Evolutionary conservation across 768 basidiomycete genomes (phyloP).

Genomic region (Tulasnella sp.): DNA sequence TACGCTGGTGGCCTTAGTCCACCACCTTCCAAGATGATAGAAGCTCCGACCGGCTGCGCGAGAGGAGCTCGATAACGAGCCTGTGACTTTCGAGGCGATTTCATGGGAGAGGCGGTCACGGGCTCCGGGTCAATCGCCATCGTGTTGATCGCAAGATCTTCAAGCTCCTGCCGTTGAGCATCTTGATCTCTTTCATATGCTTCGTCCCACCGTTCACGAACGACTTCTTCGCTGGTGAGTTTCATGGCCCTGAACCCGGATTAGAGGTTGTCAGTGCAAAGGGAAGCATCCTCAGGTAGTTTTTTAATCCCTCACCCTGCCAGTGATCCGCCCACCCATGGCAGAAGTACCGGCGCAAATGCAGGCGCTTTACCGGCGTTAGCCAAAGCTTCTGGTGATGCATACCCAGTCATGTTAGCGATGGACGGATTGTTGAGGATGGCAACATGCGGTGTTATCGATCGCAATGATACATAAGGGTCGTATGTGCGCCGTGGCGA

Average conservation of each 20-base stretch:
- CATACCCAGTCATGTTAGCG: constrained; percentile 28
- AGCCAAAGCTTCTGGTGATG: constrained; percentile 39
- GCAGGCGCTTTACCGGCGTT: constrained; percentile 80
- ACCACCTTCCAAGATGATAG: constrained; percentile 28
- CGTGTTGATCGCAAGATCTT: constrained; percentile 20
- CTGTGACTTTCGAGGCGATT: constrained; percentile 1
- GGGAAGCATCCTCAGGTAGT: background rate
- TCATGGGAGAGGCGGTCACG: background rate
- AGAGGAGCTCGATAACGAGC: background rate
- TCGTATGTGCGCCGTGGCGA: constrained; percentile 36
- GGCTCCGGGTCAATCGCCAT: constrained; percentile 20
- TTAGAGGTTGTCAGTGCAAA: constrained; percentile 2
- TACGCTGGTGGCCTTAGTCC: constrained; percentile 16
- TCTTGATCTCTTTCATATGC: constrained; percentile 30
- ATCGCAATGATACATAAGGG: constrained; percentile 61
- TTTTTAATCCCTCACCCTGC: constrained; percentile 53
- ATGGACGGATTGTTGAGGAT: constrained; percentile 79
- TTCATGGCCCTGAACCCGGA: constrained; percentile 53
- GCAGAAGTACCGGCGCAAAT: constrained; percentile 66
- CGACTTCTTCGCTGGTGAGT: constrained; percentile 71
- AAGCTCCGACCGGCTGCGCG: constrained; percentile 8
- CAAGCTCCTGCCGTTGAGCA: constrained; percentile 6
- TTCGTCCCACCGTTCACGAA: constrained; percentile 81
- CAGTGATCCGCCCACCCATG: constrained; percentile 90
- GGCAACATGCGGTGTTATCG: constrained; percentile 59